Evolutionary conservation across 352 stramenopile genomes (phyloP), one percentile per base, ranked within the genome.

Genomic region (Phytophthora boehmeriae): DNA sequence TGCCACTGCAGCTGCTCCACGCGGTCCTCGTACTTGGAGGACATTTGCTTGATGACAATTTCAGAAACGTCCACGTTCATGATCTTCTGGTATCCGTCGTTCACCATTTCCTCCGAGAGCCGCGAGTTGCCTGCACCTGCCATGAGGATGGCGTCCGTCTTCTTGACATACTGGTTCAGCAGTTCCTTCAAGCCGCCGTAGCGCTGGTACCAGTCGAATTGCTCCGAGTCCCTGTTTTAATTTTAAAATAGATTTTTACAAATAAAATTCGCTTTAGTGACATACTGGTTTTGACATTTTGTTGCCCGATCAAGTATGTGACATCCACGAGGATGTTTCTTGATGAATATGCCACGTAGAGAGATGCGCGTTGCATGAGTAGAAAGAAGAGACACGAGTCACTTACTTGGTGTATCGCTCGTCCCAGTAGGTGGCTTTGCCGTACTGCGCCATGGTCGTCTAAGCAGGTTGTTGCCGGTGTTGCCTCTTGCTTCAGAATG

Each of bases 41-140:
- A 68, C 96, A 98, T 98, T 64, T 98, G 93, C 66, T 98, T 92
- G 54, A 98, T 78, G 28, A 97, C 90, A 49, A 98, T 91, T 56
- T 96, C 82, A 30, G 95, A 98, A 32, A 98, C 88, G 78, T 98
- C 96, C 39, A 98, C 93, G 76, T 98, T 98, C 62, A 96, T 89
- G 70, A 98, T 92, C 54, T 88, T 97, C 55, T 96, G 86, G 78
- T 93, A 98, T 4, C 90, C 95, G 72, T 98, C 95, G 62, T 98
- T 96, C 45, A 95, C 93, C 93, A 98, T 98, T 56, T 98, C 95
- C 68, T 98, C 95, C 51, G 86, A 98, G 49, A 98, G 68, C 0
- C 92, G 78, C 43, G 95, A 98, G 73, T 98, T 98, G 48, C 95
- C 95, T 14, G 88, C 92, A 41, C 95, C 95, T 8, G 90, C 73